These are phyloP conservation scores for Amanita rubescens DNA, from an alignment of 768 basidiomycete genomes.

Conservation along the genomic window DNA sequence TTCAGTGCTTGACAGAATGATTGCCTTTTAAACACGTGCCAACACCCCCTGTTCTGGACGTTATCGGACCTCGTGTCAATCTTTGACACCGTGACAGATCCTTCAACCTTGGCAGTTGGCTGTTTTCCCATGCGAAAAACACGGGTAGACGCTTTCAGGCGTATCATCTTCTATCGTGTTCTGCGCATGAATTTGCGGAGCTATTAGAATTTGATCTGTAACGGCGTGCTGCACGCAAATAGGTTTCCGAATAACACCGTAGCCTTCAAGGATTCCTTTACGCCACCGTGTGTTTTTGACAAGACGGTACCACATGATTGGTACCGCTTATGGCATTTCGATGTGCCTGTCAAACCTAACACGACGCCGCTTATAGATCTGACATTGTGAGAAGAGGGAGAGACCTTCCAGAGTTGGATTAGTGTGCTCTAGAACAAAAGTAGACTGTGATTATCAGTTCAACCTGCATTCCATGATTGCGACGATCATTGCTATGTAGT, in stretches of 20 bases:
- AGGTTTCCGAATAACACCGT: background rate
- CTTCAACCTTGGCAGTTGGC: too few species aligned
- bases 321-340: background rate
- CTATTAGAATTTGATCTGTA: background rate
- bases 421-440: background rate
- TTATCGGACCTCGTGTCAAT: too few species aligned
- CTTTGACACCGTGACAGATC: too few species aligned
- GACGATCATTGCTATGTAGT: background rate
- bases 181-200: background rate
- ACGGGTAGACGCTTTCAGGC: background rate
- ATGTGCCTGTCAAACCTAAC: constrained; percentile 3
- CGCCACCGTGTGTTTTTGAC: constrained; percentile 1
- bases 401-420: background rate
- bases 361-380: background rate
- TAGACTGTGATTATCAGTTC: background rate
- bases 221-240: background rate
- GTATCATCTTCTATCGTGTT: background rate
- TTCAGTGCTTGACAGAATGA: too few species aligned
- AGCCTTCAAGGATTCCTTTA: background rate
- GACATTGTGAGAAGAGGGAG: background rate
- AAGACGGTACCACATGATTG: background rate
- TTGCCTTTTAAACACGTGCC: too few species aligned
- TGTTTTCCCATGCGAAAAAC: background rate
- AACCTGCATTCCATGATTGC: background rate
- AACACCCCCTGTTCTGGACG: too few species aligned